Percentiles rank a stretch among this genome's conserved stretches.
These are phyloP conservation scores for Hebeloma cylindrosporum DNA, from an alignment of 768 basidiomycete genomes.

Conservation along the genomic window DNA sequence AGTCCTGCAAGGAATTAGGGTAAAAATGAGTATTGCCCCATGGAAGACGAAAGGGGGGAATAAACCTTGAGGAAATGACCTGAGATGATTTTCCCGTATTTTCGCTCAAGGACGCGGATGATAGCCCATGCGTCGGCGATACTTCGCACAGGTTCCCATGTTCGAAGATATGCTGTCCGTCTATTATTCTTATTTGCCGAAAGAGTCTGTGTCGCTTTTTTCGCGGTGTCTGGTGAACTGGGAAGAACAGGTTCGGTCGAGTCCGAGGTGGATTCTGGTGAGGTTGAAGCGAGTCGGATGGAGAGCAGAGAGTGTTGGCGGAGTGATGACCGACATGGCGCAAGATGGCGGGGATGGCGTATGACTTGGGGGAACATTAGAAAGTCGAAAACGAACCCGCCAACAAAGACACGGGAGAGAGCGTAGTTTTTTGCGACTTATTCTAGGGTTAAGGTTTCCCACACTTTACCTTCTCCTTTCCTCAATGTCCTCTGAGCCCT, in stretches of 20 bases:
- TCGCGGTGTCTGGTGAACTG: constrained; percentile 3
- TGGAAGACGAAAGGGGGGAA: constrained; percentile 1
- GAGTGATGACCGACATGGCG: constrained; percentile 8
- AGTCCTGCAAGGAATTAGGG: constrained; percentile 39
- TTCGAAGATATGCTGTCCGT: constrained; percentile 38
- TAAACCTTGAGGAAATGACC: constrained; percentile 43
- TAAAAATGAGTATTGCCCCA: not conserved
- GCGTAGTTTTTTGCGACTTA: constrained; percentile 7
- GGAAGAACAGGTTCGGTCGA: constrained; percentile 2
- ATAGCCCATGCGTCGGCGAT: constrained; percentile 53
- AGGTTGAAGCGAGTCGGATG: not conserved
- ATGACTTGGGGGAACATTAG: constrained; percentile 11
- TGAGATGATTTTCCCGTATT: constrained; percentile 49
- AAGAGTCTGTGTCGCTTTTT: constrained; percentile 12
- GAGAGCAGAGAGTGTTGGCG: not conserved
- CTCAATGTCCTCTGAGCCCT: constrained; percentile 18
- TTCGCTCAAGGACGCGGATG: constrained; percentile 54
- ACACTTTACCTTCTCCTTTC: not conserved
- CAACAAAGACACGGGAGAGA: no score
- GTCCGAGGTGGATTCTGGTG: not conserved
- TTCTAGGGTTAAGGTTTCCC: constrained; percentile 11
- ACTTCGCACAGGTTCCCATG: constrained; percentile 40
- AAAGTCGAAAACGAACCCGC: not conserved
- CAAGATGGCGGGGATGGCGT: constrained; percentile 5
- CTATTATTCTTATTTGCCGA: no score